Conservation (phyloP, 2,329 filamentous ascomycete genomes). For the Cercospora sp. region DNA sequence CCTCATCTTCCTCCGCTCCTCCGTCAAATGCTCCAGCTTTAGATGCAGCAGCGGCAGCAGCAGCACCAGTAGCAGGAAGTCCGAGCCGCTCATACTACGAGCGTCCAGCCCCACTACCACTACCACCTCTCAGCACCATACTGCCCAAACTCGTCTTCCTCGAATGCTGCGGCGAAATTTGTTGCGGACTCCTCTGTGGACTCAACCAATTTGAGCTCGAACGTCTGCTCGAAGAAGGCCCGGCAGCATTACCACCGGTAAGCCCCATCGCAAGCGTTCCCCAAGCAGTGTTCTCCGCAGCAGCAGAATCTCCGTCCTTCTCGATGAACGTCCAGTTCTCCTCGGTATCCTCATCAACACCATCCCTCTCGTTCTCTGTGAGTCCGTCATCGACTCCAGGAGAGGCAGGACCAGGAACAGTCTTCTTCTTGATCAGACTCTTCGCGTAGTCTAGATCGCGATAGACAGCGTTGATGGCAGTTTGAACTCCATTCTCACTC, state of each 20-base stretch:
- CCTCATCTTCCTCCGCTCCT: background rate
- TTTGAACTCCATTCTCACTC: constrained; percentile 86
- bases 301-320: constrained; percentile 51
- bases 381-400: constrained; percentile 26
- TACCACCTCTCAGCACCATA: constrained; percentile 10
- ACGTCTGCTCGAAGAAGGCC: background rate
- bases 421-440: constrained; percentile 66
- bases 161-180: background rate
- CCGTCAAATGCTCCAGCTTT: background rate
- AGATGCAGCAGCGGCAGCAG: background rate
- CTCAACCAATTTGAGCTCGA: constrained; percentile 5
- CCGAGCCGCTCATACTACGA: constrained; percentile 14
- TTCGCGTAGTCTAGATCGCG: constrained; percentile 92
- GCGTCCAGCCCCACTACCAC: constrained; percentile 3
- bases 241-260: background rate
- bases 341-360: constrained; percentile 33
- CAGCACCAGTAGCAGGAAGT: background rate
- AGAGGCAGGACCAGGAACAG: constrained; percentile 8
- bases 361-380: constrained; percentile 22
- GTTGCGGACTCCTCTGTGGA: background rate
- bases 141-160: constrained; percentile 10
- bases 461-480: constrained; percentile 88
- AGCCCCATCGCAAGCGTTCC: constrained; percentile 9
- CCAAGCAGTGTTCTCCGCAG: constrained; percentile 4
- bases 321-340: constrained; percentile 81